Evolutionary conservation across 352 stramenopile species (phyloP).

Genomic region (Ophiocytium majus): DNA sequence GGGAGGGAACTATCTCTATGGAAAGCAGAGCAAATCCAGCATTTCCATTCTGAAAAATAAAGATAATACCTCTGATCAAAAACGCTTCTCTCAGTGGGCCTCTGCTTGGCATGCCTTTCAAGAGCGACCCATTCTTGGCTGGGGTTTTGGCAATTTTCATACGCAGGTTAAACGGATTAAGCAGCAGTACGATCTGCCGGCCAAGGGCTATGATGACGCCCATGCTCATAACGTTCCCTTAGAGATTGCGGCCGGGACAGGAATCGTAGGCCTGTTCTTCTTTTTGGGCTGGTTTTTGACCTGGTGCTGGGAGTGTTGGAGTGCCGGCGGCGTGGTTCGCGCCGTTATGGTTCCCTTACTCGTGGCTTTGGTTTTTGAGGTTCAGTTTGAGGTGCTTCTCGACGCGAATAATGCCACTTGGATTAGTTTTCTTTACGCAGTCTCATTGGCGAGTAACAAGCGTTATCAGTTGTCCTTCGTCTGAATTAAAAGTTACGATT

Average conservation of each 20-base stretch:
- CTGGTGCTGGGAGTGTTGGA: not conserved
- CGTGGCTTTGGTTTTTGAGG: not conserved
- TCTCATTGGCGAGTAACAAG: too few relatives aligned
- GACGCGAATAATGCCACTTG: not conserved
- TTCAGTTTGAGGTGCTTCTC: not conserved
- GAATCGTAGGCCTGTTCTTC: not conserved
- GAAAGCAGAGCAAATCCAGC: not conserved
- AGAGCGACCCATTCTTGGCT: conserved; percentile 9
- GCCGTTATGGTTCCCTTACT: not conserved
- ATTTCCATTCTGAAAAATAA: not conserved
- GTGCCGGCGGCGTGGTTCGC: not conserved
- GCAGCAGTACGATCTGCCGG: not conserved
- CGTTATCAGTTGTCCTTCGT: too few relatives aligned
- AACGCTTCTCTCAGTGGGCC: not conserved
- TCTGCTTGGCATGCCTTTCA: not conserved
- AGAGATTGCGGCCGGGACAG: not conserved
- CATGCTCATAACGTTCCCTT: not conserved
- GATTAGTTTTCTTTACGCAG: not conserved
- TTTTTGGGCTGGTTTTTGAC: conserved; percentile 6
- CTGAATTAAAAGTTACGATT: too few relatives aligned
- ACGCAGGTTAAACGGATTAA: not conserved
- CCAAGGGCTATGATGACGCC: not conserved
- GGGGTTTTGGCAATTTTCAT: not conserved
- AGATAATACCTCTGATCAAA: conserved; percentile 5
- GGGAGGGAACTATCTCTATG: not conserved